Conservation (phyloP, 2,329 filamentous ascomycete species). For the Chrysoporthe cubensis region DNA sequence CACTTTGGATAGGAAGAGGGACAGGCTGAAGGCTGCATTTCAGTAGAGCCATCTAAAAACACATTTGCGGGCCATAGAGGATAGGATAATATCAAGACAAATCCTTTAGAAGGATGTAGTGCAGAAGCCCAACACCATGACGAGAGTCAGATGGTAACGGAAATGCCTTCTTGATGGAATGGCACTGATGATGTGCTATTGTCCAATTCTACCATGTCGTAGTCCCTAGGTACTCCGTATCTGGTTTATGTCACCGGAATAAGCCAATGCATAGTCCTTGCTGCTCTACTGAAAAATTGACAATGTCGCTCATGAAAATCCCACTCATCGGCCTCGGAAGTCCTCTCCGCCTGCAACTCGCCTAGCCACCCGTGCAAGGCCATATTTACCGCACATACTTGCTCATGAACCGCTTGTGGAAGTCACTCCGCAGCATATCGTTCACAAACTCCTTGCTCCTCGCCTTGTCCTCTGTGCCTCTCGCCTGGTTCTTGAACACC, state of each 20-base stretch:
- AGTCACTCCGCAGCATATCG: constrained; percentile 89
- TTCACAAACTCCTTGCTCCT: constrained; percentile 96
- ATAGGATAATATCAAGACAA: background rate
- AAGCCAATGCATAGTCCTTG: background rate
- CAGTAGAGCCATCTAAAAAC: background rate
- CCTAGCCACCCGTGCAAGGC: too few relatives aligned
- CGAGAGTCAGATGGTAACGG: too few relatives aligned
- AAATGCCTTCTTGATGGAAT: too few relatives aligned
- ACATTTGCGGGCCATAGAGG: background rate
- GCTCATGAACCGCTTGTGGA: constrained; percentile 96
- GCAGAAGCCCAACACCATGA: background rate
- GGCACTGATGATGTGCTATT: too few relatives aligned
- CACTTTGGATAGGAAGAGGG: constrained; percentile 19
- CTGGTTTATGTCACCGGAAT: background rate
- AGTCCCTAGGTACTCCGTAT: background rate
- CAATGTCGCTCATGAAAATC: background rate
- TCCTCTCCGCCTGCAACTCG: background rate
- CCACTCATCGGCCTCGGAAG: background rate
- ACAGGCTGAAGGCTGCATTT: constrained; percentile 16
- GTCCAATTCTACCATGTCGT: too few relatives aligned
- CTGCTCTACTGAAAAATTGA: background rate
- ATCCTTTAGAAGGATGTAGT: background rate
- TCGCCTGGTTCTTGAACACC: constrained; percentile 97
- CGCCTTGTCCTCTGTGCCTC: constrained; percentile 89
- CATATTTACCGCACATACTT: constrained; percentile 60